phyloP scores from a whole-genome alignment of 768 basidiomycete species.

The Lactarius pseudohatsudake region DNA sequence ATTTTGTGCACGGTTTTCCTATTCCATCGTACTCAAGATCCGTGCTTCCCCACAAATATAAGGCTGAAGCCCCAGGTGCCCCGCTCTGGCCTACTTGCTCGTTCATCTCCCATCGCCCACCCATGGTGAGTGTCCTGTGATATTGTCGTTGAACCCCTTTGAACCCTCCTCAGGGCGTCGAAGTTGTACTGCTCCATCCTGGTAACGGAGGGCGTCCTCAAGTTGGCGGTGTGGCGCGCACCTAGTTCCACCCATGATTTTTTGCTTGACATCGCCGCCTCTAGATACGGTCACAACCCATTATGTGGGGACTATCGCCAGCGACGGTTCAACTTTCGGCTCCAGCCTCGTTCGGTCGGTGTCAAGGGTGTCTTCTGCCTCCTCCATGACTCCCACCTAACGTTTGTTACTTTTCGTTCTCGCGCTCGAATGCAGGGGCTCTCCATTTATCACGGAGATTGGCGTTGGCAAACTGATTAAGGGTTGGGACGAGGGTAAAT shows the following conservation, averaged over 20 bases:
- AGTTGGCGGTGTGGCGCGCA: constrained; percentile 54
- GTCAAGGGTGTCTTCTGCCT: neutral
- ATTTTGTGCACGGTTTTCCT: neutral
- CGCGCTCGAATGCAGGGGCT: constrained; percentile 40
- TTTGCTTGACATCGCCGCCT: neutral
- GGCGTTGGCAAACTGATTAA: constrained; percentile 80
- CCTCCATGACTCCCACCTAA: neutral
- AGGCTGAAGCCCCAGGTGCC: neutral
- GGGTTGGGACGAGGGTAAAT: constrained; percentile 85
- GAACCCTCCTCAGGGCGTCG: constrained; percentile 57
- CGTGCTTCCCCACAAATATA: constrained; percentile 4
- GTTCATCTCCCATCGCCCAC: neutral
- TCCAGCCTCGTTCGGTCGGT: constrained; percentile 71
- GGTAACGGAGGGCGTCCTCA: constrained; percentile 73
- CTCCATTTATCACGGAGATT: constrained; percentile 66
- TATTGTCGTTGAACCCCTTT: neutral
- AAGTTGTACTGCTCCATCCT: constrained; percentile 50
- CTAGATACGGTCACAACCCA: constrained; percentile 72
- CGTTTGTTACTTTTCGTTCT: neutral
- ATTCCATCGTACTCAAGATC: constrained; percentile 6
- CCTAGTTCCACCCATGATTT: constrained; percentile 1
- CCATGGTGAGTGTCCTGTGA: constrained; percentile 7
- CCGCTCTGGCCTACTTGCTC: neutral
- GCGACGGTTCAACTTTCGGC: constrained; percentile 63
- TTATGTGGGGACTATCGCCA: constrained; percentile 67